Evolutionary conservation across 2,329 filamentous ascomycete genomes (phyloP).

Genomic region (Aspergillus sp.): DNA sequence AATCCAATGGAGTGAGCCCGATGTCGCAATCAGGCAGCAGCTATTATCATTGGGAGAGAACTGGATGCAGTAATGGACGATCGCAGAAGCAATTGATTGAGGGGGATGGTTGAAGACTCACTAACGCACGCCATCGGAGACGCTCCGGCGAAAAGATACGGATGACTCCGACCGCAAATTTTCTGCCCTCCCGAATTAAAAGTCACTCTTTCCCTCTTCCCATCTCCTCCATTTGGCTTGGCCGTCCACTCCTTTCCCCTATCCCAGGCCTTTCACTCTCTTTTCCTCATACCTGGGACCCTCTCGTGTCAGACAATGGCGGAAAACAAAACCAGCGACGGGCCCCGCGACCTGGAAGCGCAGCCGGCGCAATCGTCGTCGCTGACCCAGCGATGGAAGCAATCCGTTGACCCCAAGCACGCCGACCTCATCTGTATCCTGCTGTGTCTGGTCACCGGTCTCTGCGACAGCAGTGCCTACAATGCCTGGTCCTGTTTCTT

Average conservation of each 20-base stretch:
- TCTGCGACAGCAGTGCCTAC: slow-evolving; percentile 47
- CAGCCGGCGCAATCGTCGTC: slow-evolving; percentile 10
- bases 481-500: slow-evolving; percentile 50
- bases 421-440: slow-evolving; percentile 42
- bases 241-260: background rate
- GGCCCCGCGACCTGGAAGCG: slow-evolving; percentile 12
- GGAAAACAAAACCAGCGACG: background rate
- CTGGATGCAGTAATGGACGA: background rate
- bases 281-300: background rate
- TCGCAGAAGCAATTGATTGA: background rate
- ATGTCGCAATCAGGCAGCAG: slow-evolving; percentile 8
- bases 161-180: slow-evolving; percentile 4
- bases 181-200: background rate
- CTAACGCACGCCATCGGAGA: slow-evolving; percentile 2
- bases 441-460: slow-evolving; percentile 41
- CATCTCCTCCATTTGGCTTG: background rate
- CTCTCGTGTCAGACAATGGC: background rate
- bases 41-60: background rate
- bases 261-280: background rate
- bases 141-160: background rate
- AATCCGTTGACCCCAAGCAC: slow-evolving; percentile 30
- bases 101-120: background rate
- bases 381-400: slow-evolving; percentile 27
- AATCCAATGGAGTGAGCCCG: background rate
- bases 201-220: background rate